Conservation (phyloP, 768 basidiomycete genomes). For the Calocybe cyanea region DNA sequence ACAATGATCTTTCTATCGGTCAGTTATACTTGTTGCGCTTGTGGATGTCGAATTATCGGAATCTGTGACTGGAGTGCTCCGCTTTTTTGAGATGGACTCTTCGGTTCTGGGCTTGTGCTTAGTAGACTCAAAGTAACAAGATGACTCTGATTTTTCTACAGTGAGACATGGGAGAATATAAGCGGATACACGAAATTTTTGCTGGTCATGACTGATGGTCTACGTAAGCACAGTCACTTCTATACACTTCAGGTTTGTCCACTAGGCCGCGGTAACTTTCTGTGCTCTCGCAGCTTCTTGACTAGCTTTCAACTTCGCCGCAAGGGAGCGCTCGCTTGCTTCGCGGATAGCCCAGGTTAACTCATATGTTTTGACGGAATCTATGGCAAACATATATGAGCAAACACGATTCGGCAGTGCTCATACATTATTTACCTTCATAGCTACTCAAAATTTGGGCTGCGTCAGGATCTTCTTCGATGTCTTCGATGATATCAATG, state of each 20-base stretch:
- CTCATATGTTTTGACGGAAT: slow-evolving; percentile 86
- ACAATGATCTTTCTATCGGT: no score
- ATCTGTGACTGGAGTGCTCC: no score
- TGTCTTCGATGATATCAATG: slow-evolving; percentile 86
- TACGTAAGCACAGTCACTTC: no score
- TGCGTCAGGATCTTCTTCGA: slow-evolving; percentile 80
- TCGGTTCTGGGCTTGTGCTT: no score
- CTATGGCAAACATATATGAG: slow-evolving; percentile 35
- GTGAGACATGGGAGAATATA: no score
- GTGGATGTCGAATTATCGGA: no score
- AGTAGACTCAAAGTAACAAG: no score
- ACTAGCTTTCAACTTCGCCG: slow-evolving; percentile 36
- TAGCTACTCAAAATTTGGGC: slow-evolving; percentile 79
- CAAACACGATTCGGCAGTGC: not conserved
- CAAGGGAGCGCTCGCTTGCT: slow-evolving; percentile 67
- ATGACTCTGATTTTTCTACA: no score
- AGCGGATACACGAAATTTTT: no score
- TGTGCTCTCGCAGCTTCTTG: slow-evolving; percentile 21
- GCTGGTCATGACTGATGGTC: no score
- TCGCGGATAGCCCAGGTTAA: slow-evolving; percentile 91
- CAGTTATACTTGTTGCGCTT: no score
- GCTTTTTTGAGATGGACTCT: no score
- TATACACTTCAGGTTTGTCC: not conserved
- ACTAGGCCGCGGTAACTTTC: slow-evolving; percentile 3
- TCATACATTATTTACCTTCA: slow-evolving; percentile 52